A percentile compares a stretch with the other conserved stretches of the same genome.
phyloP scores from a whole-genome alignment of 352 stramenopile species.

The Halophytophthora batemanensis region DNA sequence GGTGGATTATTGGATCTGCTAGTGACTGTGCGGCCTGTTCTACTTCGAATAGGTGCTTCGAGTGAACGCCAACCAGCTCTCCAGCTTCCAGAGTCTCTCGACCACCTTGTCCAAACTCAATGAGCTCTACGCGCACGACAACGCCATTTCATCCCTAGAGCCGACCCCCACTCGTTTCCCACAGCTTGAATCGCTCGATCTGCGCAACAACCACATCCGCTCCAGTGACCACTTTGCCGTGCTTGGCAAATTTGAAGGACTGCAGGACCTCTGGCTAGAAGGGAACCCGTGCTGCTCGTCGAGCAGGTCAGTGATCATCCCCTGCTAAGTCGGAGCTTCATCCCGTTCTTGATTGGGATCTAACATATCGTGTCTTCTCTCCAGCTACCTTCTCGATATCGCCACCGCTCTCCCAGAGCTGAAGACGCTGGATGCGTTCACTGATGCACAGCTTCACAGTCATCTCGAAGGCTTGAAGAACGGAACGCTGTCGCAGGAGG shows the following conservation, averaged over 20 bases:
- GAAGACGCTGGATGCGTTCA: slow-evolving; percentile 63
- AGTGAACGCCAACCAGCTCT: slow-evolving; percentile 47
- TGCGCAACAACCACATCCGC: slow-evolving; percentile 58
- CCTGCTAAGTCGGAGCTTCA: background rate
- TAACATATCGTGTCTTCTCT: background rate
- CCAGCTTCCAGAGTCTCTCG: slow-evolving; percentile 35
- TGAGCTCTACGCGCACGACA: slow-evolving; percentile 69
- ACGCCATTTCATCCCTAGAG: slow-evolving; percentile 35
- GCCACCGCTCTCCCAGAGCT: slow-evolving; percentile 39
- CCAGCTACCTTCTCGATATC: slow-evolving; percentile 59
- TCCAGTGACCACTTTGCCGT: slow-evolving; percentile 15
- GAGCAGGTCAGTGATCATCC: slow-evolving; percentile 20
- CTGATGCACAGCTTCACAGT: slow-evolving; percentile 39
- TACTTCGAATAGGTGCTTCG: slow-evolving; percentile 33
- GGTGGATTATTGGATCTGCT: background rate
- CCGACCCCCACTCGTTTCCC: slow-evolving; percentile 30
- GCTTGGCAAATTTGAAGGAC: slow-evolving; percentile 21
- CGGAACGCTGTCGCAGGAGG: slow-evolving; percentile 34
- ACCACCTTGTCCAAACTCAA: slow-evolving; percentile 41
- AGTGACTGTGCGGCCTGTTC: background rate
- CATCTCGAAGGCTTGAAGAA: slow-evolving; percentile 43
- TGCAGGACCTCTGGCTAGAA: slow-evolving; percentile 68
- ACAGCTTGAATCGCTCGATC: slow-evolving; percentile 67
- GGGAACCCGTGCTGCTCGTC: slow-evolving; percentile 68
- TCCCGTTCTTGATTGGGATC: too few species aligned